Evolutionary conservation across 1,139 yeast species (phyloP).

Genomic region (Suhomyces yuchorum): DNA sequence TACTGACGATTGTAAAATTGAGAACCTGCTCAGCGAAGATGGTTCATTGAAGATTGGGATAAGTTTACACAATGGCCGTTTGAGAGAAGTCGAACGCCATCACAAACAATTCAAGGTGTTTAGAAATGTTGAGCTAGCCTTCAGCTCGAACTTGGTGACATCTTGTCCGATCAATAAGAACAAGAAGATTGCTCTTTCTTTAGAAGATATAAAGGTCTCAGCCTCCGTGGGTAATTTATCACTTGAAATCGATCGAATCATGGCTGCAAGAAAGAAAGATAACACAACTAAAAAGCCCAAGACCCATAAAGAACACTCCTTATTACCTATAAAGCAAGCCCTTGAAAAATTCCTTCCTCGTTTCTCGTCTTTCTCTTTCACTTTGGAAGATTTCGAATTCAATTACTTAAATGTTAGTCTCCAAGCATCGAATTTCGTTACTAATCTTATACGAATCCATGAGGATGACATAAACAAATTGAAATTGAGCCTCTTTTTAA

Average conservation of each 20-base stretch:
- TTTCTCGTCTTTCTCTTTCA: conserved; percentile 19
- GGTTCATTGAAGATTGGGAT: conserved; percentile 27
- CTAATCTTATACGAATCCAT: conserved; percentile 14
- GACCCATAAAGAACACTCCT: not conserved
- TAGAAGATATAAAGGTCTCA: conserved; percentile 24
- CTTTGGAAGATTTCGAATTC: conserved; percentile 37
- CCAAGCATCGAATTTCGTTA: conserved; percentile 26
- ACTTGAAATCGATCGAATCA: conserved; percentile 26
- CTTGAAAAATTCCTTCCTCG: conserved; percentile 6
- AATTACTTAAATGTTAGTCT: conserved; percentile 22
- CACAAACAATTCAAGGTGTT: conserved; percentile 25
- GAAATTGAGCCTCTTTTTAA: conserved; percentile 23
- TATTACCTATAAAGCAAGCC: not conserved
- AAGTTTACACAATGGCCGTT: conserved; percentile 34
- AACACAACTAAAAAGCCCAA: conserved; percentile 6
- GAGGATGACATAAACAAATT: conserved; percentile 17
- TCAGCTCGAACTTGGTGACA: conserved; percentile 29
- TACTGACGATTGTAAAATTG: conserved; percentile 37
- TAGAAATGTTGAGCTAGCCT: conserved; percentile 34
- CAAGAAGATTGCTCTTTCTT: conserved; percentile 14
- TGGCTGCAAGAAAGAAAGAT: not conserved
- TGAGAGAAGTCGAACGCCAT: conserved; percentile 24
- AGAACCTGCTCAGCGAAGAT: conserved; percentile 23
- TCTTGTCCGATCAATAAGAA: conserved; percentile 23
- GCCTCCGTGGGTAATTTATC: conserved; percentile 30